Conservation (phyloP, 345 rosid genomes). For the Abelmoschus esculentus region DNA sequence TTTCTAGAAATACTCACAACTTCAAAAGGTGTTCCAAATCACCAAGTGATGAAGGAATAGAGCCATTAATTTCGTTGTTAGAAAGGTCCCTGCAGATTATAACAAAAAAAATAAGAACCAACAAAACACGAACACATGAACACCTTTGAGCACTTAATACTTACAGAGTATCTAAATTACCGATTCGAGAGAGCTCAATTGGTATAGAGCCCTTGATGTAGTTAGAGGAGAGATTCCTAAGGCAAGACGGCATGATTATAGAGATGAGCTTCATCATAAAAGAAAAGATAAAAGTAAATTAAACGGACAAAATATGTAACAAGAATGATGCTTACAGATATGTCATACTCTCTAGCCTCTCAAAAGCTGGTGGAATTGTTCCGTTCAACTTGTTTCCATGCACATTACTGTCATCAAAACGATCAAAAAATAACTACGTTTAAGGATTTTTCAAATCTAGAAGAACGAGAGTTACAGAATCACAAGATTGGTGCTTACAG, state of each 20-base stretch:
- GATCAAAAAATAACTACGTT: constrained; percentile 3
- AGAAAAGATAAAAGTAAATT: neutral
- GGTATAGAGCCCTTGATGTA: constrained; percentile 72
- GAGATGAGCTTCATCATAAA: neutral
- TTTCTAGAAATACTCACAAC: constrained; percentile 46
- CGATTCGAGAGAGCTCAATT: constrained; percentile 79
- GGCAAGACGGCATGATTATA: neutral
- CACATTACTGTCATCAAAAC: constrained; percentile 51
- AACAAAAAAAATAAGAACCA: neutral
- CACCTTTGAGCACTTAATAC: constrained; percentile 19
- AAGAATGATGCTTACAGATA: constrained; percentile 53
- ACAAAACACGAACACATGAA: constrained; percentile 4
- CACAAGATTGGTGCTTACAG: constrained; percentile 39
- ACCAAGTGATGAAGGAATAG: constrained; percentile 84
- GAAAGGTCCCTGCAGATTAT: constrained; percentile 66
- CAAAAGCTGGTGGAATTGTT: constrained; percentile 69
- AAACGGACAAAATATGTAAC: neutral
- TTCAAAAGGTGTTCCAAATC: constrained; percentile 92
- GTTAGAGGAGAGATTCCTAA: constrained; percentile 83
- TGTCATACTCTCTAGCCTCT: constrained; percentile 86
- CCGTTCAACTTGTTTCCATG: constrained; percentile 80
- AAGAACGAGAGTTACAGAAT: neutral
- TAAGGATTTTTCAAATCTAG: neutral
- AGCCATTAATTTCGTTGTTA: constrained; percentile 66
- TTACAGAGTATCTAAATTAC: constrained; percentile 89